Base-by-base conservation (phyloP, 2,329 filamentous ascomycete genomes). In the Aspergillaceae sp. region DNA sequence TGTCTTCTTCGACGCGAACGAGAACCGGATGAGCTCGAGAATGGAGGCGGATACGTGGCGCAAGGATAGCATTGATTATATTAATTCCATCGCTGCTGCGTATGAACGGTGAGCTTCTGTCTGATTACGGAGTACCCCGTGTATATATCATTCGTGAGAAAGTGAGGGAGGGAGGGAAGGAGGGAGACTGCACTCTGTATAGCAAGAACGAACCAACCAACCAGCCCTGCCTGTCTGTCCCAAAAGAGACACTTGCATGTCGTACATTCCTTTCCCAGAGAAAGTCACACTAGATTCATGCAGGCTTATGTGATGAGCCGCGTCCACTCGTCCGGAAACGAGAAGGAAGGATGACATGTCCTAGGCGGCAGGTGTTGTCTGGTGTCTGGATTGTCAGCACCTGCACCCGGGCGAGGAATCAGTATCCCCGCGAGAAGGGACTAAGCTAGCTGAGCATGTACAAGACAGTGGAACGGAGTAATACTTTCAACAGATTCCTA, bases 1-100 rank as follows among this genome's bases (percentile, higher is more conserved):
- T 53, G 59, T 77, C 10, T 68, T 77, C 1, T 74, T 78, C 45
- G 70, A 77, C 48, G 68, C 67, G 19, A 77, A 78, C 54, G 40
- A 5, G 9, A 36, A 36, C 26, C 61, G 54, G 3, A 74, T 70
- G 6, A 58, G 60, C 29, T 54, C 73, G 53, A 19, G 19, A 19
- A 52, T 68, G 45, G 73, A 73, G 53, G 49, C 58, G 40, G 75
- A 79, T 53, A 64, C 63, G 27, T 75, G 72, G 59, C 64, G 74
- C 30, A 56, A 62, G 45, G 56, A 58, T 37, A 55, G 53, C 33
- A 61, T 63, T 43, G 57, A 56, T n/a, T 63, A 56, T 48, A 58
- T 64, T 46, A 62, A 62, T 45, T 60, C 54, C 5, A 49, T 55
- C 27, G 54, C 58, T 4, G 49, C 33, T 32, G 51, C 45, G 9